phyloP scores from a whole-genome alignment of 176 grass and related monocot genomes.

The Eragrostis curvula region DNA sequence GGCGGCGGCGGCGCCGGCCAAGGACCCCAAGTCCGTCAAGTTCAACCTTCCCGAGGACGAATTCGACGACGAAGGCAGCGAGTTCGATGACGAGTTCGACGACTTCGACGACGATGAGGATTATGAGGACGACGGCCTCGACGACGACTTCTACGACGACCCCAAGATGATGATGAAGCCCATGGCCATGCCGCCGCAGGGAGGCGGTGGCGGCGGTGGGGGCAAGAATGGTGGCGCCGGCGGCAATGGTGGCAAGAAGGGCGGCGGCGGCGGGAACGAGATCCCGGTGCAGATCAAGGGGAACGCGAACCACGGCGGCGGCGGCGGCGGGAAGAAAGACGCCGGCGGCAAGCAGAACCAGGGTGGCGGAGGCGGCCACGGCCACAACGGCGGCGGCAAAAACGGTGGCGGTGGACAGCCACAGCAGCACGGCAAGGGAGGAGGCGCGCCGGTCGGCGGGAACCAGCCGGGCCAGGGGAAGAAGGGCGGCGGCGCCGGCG shows the following conservation, averaged over 20 bases:
- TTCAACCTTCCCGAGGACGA: conserved; percentile 54
- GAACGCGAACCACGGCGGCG: conserved; percentile 32
- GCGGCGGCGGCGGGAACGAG: conserved; percentile 43
- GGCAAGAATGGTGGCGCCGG: conserved; percentile 58
- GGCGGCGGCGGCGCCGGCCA: conserved; percentile 9
- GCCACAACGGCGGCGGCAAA: conserved; percentile 49
- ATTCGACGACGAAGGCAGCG: conserved; percentile 47
- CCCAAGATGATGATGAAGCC: conserved; percentile 61
- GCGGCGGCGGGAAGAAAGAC: conserved; percentile 63
- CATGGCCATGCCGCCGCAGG: neutral
- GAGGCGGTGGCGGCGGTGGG: conserved; percentile 24
- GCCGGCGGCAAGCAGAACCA: conserved; percentile 59
- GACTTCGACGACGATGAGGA: conserved; percentile 50
- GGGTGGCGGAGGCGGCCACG: conserved; percentile 49
- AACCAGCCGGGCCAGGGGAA: conserved; percentile 28
- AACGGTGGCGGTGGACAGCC: conserved; percentile 47
- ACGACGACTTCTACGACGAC: conserved; percentile 59
- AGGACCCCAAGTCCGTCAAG: conserved; percentile 64
- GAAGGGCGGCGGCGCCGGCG: conserved; percentile 32
- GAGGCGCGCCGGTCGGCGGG: conserved; percentile 37
- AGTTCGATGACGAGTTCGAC: conserved; percentile 65
- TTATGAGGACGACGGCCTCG: conserved; percentile 51
- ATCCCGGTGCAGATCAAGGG: conserved; percentile 59
- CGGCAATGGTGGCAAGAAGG: conserved; percentile 44
- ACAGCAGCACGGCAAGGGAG: conserved; percentile 48